Base-by-base conservation (phyloP, 768 basidiomycete species). In the Rhodotorula diobovata region DNA sequence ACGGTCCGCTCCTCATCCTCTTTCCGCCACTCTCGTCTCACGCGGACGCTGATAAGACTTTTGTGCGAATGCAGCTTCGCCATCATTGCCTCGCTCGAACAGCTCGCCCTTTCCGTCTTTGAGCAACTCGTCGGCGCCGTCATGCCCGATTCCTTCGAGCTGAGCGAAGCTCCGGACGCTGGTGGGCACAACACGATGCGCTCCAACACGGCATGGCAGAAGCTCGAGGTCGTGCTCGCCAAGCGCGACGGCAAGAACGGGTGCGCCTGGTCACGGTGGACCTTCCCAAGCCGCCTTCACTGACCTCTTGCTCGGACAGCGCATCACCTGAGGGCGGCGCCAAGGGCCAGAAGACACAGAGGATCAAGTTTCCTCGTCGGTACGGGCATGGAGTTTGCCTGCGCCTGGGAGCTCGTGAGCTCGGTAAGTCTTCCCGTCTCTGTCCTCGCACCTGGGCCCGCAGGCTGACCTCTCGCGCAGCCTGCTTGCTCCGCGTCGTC, bases 401-500 rank as follows among this genome's bases (percentile, higher is more conserved):
- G 2, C 68, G 72, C 0, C 15, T 69, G 1, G 68, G 72, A 16
- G 64, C 51, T 2, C 67, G 55, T 34, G 67, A 63, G 32, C 61
- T 66, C 2, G 68, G 67, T 69, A 37, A 37, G 72, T 32, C 54
- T 46, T 7, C 45, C 18, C 20, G 20, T 28, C 25, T 10, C 11
- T 2, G 56, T 14, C 25, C 20, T 39, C 30, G 28, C n/a, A 32
- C 20, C 35, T 14, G 39, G 39, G 51, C 9, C 32, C 35, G 39
- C 45, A 14, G 32, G 8, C 32, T 35, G 32, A 23, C 45, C 30
- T 32, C 35, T 43, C 20, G 15, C 2, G 1, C 72, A 92, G 90
- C 90, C 5, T 88, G 88, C 76, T 78, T 91, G 16, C 83, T 91
- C 74, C 84, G 83, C 37, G 84, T 90, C 8, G 81, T 89, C 58